Base-by-base conservation (phyloP, 495 filamentous ascomycete species). In the Penicillium paxilli region DNA sequence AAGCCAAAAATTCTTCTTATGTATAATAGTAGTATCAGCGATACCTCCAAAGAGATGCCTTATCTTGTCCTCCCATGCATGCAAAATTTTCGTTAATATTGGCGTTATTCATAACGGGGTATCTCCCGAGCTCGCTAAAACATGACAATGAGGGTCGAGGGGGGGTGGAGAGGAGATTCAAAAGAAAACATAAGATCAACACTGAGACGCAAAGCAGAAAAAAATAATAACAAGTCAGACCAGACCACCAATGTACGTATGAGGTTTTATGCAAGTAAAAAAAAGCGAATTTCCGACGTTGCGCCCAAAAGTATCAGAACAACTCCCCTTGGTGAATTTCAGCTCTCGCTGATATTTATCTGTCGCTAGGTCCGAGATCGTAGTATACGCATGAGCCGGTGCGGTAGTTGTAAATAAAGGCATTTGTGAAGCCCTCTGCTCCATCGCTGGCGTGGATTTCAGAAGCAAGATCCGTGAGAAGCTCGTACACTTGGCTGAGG, bases 371-470 rank as follows among this genome's bases (percentile, higher is more conserved):
- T 38, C 78, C 82, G 22, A 92, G 70, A 60, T 91, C 87, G 60
- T 92, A 92, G 63, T 87, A 88, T 11, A 92, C 75, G 60, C 88
- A 91, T 51, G 78, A 82, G 0, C 85, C 86, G 4, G 88, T 91
- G 26, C 89, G 75, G 52, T 90, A 90, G 63, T 92, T 93, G 65
- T 91, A 92, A 19, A 93, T 82, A 68, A 92, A 91, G 9, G 86
- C 85, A 59, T 87, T 84, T n/a, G 76, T 74, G 20, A 71, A 79
- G 44, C 74, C 72, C 52, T 81, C 75, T 24, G 77, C 74, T 53
- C 74, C 79, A 47, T 70, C 72, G 19, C 60, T 59, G 7, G 49
- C 26, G 49, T 53, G 68, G 26, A 50, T 61, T 63, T 88, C 81
- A 52, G 78, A 79, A 35, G 82, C 82, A 66, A 86, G 73, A 41